These are phyloP conservation scores for Santalum album DNA, from an alignment of 164 flowering plant species.

Conservation along the genomic window DNA sequence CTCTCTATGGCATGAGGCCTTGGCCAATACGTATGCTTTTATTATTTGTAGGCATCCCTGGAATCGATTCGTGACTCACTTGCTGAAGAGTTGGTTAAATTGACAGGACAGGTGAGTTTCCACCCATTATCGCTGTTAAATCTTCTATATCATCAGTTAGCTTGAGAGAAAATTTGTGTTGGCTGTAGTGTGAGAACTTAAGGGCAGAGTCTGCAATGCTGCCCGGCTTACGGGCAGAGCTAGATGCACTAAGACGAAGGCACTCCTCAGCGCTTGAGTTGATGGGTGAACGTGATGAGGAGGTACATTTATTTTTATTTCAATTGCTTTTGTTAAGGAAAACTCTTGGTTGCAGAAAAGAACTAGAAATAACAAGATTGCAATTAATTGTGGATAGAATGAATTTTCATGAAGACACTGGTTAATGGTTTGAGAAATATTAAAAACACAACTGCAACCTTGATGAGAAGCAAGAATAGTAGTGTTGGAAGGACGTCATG, in stretches of 20 bases:
- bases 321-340: no score
- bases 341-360: no score
- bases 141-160: not conserved
- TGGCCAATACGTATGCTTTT: not conserved
- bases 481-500: no score
- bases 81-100: conserved; percentile 90
- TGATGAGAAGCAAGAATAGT: no score
- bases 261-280: conserved; percentile 94
- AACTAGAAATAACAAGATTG: no score
- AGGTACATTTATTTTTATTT: no score
- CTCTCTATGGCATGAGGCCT: no score
- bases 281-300: conserved; percentile 99
- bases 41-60: conserved; percentile 57
- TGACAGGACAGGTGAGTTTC: conserved; percentile 80
- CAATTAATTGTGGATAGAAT: no score
- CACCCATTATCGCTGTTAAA: not conserved
- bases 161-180: no score
- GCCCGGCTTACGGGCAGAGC: conserved; percentile 83
- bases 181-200: conserved; percentile 74
- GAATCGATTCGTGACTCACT: conserved; percentile 96
- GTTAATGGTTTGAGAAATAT: no score
- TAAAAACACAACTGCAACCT: no score
- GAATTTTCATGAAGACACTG: no score
- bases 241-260: conserved; percentile 84
- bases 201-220: conserved; percentile 56